Base-by-base conservation (phyloP, 1,139 yeast genomes). In the Hansenula sp. region DNA sequence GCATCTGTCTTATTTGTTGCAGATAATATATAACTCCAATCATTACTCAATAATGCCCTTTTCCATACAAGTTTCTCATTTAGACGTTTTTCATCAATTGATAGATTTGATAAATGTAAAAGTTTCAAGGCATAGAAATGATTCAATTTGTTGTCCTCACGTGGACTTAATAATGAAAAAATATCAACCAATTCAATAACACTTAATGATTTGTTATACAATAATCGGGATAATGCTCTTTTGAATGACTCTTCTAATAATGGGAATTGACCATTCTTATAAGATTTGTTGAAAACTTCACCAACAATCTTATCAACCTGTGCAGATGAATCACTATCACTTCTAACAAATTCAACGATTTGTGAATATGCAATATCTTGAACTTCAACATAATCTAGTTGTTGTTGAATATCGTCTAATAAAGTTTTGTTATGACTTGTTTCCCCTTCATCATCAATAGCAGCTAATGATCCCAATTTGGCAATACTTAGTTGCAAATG, bases 401-500 rank as follows among this genome's bases (percentile, higher is more conserved):
- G 69, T 17, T 68, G 67, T 50, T 80, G 83, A n/a, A 79, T 68
- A 16, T 66, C 74, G 19, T 59, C 62, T 8, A 76, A 49, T 16
- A 60, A 47, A 10, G 66, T 68, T 7, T 62, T 62, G 12, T 45
- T 49, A 3, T 41, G 47, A 5, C 51, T 51, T 5, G 52, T 52
- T 13, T 16, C 47, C 7, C 39, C 47, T 2, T 40, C 43, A 11
- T 54, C 56, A 6, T 53, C 55, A 0, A 39, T 18, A 4, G 50
- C 41, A 2, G 67, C 71, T 5, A 73, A 50, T 4, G 66, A 64
- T 27, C 72, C 57, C 32, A 89, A 64, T 60, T 88, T 89, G 5
- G 95, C 91, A 44, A 89, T 67, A 40, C 90, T 84, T 49, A 81
- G 71, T 52, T 83, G 81, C 33, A 85, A 60, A 51, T 75, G 78